A percentile compares a stretch with the other conserved stretches of the same genome.
phyloP scores from a whole-genome alignment of 2,329 filamentous ascomycete species.

The Venturia oleaginea region DNA sequence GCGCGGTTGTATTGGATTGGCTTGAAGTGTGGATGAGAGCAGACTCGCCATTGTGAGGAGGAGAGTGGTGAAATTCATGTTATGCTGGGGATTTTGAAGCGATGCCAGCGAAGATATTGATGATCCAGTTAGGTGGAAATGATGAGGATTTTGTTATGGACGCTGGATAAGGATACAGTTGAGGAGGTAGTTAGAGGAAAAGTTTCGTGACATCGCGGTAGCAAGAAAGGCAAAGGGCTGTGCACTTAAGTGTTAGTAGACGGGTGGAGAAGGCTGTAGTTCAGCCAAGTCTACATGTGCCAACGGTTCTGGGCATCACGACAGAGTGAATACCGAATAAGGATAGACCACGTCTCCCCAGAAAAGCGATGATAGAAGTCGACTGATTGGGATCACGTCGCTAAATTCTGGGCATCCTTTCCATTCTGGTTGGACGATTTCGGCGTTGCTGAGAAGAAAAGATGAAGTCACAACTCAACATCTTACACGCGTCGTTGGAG shows the following conservation, averaged over 20 bases:
- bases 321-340: neutral
- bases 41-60: neutral
- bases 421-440: neutral
- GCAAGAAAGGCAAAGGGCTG: neutral
- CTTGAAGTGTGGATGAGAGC: neutral
- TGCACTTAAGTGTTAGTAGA: neutral
- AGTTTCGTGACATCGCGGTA: too few relatives aligned
- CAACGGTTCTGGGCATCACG: neutral
- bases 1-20: neutral
- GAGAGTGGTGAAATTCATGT: neutral
- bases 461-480: neutral
- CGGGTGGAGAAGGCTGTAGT: neutral
- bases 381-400: neutral
- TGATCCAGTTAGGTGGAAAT: neutral
- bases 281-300: constrained; percentile 4
- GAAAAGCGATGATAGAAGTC: neutral
- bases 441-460: too few relatives aligned
- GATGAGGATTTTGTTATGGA: too few relatives aligned
- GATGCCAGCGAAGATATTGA: neutral
- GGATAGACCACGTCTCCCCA: neutral
- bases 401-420: neutral
- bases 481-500: neutral
- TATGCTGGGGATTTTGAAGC: neutral
- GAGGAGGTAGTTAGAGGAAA: too few relatives aligned
- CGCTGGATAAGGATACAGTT: too few relatives aligned